A percentile compares a stretch with the other conserved stretches of the same genome.
Evolutionary conservation across 768 basidiomycete species (phyloP).

Genomic region (Xerocomellus amylosporus): DNA sequence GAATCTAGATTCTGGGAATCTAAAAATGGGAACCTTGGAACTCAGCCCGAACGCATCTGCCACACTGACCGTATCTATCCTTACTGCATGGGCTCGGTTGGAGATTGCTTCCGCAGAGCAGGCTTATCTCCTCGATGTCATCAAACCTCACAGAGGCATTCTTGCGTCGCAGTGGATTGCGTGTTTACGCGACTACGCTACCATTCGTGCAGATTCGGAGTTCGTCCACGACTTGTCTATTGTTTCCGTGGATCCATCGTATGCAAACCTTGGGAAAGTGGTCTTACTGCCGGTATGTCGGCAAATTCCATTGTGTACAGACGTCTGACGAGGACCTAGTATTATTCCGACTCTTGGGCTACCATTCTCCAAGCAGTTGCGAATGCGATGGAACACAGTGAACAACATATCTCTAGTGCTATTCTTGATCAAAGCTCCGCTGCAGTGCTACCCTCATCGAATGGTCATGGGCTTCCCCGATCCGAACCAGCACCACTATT

Average conservation of each 20-base stretch:
- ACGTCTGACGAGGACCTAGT: slow-evolving; percentile 45
- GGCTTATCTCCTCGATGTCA: slow-evolving; percentile 72
- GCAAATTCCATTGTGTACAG: background rate
- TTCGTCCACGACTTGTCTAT: slow-evolving; percentile 72
- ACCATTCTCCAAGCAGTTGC: slow-evolving; percentile 84
- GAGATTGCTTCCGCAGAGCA: slow-evolving; percentile 75
- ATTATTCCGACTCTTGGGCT: slow-evolving; percentile 81
- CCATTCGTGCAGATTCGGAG: slow-evolving; percentile 86
- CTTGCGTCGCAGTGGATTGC: slow-evolving; percentile 87
- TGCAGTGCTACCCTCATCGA: slow-evolving; percentile 16
- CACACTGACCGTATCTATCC: slow-evolving; percentile 88
- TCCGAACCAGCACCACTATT: slow-evolving; percentile 78
- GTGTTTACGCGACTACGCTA: slow-evolving; percentile 87
- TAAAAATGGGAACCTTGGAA: slow-evolving; percentile 84
- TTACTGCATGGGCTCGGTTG: slow-evolving; percentile 95
- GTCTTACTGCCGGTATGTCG: slow-evolving; percentile 81
- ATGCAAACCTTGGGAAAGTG: slow-evolving; percentile 86
- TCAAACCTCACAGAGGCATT: slow-evolving; percentile 72
- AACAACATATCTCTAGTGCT: slow-evolving; percentile 68
- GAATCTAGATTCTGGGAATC: slow-evolving; percentile 68
- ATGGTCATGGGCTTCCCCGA: slow-evolving; percentile 26
- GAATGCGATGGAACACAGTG: slow-evolving; percentile 66
- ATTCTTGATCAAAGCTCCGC: slow-evolving; percentile 64
- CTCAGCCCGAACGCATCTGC: slow-evolving; percentile 92
- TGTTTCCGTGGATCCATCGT: slow-evolving; percentile 74